Evolutionary conservation across 345 rosid species (phyloP).

Genomic region (Acer negundo): DNA sequence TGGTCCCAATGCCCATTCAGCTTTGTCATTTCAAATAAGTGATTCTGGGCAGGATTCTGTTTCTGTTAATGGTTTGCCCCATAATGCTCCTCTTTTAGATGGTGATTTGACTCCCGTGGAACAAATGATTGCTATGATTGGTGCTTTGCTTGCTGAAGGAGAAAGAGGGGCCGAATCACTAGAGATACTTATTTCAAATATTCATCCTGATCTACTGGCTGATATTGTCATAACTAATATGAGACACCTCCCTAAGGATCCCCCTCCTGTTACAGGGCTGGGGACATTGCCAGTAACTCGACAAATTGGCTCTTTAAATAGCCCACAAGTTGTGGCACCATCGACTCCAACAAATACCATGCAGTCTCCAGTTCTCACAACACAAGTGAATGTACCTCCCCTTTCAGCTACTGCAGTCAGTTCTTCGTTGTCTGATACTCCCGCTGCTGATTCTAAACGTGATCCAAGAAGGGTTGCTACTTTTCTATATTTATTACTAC

Average conservation of each 20-base stretch:
- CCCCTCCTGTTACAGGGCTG: slow-evolving; percentile 58
- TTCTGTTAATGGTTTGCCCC: slow-evolving; percentile 58
- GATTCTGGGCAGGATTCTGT: slow-evolving; percentile 51
- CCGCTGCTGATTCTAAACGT: slow-evolving; percentile 70
- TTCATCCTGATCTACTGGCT: slow-evolving; percentile 96
- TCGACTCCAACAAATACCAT: slow-evolving; percentile 43
- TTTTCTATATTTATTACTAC: slow-evolving; percentile 15
- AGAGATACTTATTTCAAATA: slow-evolving; percentile 82
- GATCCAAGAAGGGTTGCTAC: slow-evolving; percentile 90
- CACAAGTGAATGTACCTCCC: slow-evolving; percentile 43
- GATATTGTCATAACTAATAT: slow-evolving; percentile 95
- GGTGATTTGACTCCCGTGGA: slow-evolving; percentile 83
- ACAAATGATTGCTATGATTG: slow-evolving; percentile 97
- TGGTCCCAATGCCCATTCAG: slow-evolving; percentile 43
- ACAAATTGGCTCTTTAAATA: slow-evolving; percentile 42
- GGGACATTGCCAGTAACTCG: slow-evolving; percentile 41
- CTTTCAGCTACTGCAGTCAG: slow-evolving; percentile 41
- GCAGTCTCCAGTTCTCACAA: slow-evolving; percentile 45
- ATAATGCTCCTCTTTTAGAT: slow-evolving; percentile 50
- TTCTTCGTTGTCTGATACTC: slow-evolving; percentile 45
- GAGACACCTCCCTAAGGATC: slow-evolving; percentile 84
- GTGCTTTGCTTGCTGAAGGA: slow-evolving; percentile 99
- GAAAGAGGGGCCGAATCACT: slow-evolving; percentile 98
- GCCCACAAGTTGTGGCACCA: slow-evolving; percentile 45
- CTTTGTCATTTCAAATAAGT: slow-evolving; percentile 44